Evolutionary conservation across 2,329 filamentous ascomycete genomes (phyloP), one percentile per base, ranked within the genome.

Genomic region (Verticillium dahliae): DNA sequence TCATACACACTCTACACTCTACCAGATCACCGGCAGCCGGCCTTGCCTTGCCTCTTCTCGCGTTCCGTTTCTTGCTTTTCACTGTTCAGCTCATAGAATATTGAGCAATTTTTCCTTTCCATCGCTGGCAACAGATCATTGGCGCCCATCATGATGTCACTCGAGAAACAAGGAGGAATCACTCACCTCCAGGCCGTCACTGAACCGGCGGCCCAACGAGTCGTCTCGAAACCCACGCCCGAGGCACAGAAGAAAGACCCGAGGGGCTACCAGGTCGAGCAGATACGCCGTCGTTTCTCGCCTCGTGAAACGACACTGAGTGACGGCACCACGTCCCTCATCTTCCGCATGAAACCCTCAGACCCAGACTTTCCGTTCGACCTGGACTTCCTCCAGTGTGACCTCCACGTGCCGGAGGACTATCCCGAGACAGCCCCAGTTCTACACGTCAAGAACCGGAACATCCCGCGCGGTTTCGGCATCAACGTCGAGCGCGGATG

Each of bases 311-410:
- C 75, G 11, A 75, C 69, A 14, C 68, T 77, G 3, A 70, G 73
- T 6, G 73, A 81, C 63, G 80, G 83, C 57, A 79, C 79, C 3
- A 85, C 84, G 0, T 80, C 83, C 15, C 74, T 93, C 45, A 75
- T 78, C 10, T 90, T 94, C 73, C 84, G 80, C 59, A 75, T 95
- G 64, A 76, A 75, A 13, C 91, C 91, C 5, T 92, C 90, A 6
- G 91, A 95, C 70, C 91, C 91, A 0, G 91, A 95, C 69, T 94
- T 95, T 68, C 89, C 91, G 1, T 94, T 91, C 72, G 89, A 92
- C 64, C 78, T 94, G 69, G 81, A 86, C 33, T 78, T 82, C 45
- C 78, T 95, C 37, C 81, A 90, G 50, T 93, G 90, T 71, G 79
- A 85, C 54, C 75, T 95, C 41, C 81, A 78, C 58, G 80, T 95